Base-by-base conservation (phyloP, 177 flowering plant genomes). In the Tripterygium wilfordii region DNA sequence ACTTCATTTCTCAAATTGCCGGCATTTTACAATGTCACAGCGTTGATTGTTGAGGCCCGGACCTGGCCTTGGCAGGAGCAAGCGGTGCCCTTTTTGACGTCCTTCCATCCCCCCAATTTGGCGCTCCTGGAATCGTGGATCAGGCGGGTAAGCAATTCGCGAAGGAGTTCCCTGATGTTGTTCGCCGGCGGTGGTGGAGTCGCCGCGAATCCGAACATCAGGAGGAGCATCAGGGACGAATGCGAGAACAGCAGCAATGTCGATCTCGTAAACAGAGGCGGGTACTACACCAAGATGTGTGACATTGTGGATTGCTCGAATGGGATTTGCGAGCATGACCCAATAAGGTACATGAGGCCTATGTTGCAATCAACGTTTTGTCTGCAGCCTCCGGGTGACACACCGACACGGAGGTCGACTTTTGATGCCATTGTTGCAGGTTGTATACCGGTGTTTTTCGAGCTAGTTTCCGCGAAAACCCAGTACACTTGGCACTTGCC, bases 371-470 rank as follows among this genome's bases (percentile, higher is more conserved):
- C 96, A 0, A 71, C 53, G 13, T 94, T 94, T 56, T 94, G 99
- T 56, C 57, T 94, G 65, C 97, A 94, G 64, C 99, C 99, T 1
- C 96, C 97, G 0, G 96, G 99, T 12, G 99, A 92, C 29, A 92
- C 92, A 0, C 97, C 97, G 3, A 78, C 96, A 0, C 51, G 97
- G 55, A 41, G 96, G 31, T 80, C 99, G 1, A 86, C 97, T 0
- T 92, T 92, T 31, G 96, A 92, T 38, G 76, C 69, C 18, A 70
- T 92, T 9, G 28, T 87, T 2, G 96, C 96, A 1, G 99, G 97
- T 2, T 92, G 99, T 40, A 83, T 92, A 9, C 99, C 99, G 2
- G 99, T 92, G 10, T 92, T 92, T 76, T 92, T 92, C 24, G 97
- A 92, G 67, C 95, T 86, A 7, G 55, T 38, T 12, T 74, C 90